Conservation (phyloP, 2,329 filamentous ascomycete species). For the Colletotrichum theobromicola region DNA sequence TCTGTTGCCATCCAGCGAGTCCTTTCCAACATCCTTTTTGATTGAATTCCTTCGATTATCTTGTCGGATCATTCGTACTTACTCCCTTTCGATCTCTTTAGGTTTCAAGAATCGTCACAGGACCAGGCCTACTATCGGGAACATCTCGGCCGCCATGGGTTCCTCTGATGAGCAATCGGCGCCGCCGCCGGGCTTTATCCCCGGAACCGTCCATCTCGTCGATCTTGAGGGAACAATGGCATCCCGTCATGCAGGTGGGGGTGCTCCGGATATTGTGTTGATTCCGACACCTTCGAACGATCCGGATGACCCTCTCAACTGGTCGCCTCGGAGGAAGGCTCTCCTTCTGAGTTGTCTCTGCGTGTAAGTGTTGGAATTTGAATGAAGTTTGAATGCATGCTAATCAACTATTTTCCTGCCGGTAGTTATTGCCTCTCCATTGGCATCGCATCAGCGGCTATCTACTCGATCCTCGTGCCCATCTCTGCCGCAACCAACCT, state of each 20-base stretch:
- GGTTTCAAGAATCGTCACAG: fast-evolving
- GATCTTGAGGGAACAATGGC: slow-evolving; percentile 38
- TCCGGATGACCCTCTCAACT: slow-evolving; percentile 59
- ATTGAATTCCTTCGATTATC: background rate
- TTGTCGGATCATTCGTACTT: background rate
- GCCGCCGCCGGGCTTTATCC: slow-evolving; percentile 25
- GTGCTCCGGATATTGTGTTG: slow-evolving; percentile 49
- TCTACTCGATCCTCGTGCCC: slow-evolving; percentile 32
- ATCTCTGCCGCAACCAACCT: slow-evolving; percentile 50
- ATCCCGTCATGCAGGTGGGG: slow-evolving; percentile 34
- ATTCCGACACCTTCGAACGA: slow-evolving; percentile 55
- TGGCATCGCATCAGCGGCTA: slow-evolving; percentile 32
- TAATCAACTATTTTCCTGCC: fast-evolving
- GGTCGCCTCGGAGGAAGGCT: slow-evolving; percentile 37
- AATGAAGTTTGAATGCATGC: fast-evolving
- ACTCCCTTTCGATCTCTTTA: background rate
- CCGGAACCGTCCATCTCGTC: slow-evolving; percentile 46
- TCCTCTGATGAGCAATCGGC: background rate
- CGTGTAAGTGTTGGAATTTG: slow-evolving; percentile 26
- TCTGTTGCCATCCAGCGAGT: background rate
- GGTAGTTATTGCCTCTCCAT: background rate
- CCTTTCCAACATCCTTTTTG: background rate
- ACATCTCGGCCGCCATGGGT: background rate
- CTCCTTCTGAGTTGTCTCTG: slow-evolving; percentile 32
- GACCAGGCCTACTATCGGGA: background rate